phyloP scores from a whole-genome alignment of 75 land plant genomes.

The Ceratopteris richardii region DNA sequence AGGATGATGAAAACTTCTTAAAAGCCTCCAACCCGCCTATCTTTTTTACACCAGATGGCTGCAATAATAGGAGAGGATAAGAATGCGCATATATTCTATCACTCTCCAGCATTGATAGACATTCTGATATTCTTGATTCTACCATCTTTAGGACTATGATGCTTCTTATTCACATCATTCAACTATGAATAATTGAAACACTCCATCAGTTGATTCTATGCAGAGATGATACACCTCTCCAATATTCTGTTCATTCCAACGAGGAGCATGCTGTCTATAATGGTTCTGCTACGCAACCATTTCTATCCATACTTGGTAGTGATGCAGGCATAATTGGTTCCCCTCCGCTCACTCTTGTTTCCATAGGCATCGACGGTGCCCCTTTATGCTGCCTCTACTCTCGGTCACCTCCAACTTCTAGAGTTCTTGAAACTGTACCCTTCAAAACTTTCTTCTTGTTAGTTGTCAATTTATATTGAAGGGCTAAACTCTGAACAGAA shows the following conservation, averaged over 20 bases:
- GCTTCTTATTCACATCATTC: slow-evolving; percentile 13
- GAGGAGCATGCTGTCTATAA: slow-evolving; percentile 68
- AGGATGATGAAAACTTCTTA: slow-evolving; percentile 49
- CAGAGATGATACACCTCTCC: slow-evolving; percentile 87
- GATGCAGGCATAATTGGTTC: slow-evolving; percentile 72
- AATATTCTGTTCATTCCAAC: slow-evolving; percentile 95
- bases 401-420: no score
- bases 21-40: slow-evolving; percentile 86
- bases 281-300: slow-evolving; percentile 77
- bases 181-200: slow-evolving; percentile 82
- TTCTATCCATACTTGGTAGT: slow-evolving; percentile 83
- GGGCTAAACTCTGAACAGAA: no score
- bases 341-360: slow-evolving; percentile 50
- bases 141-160: slow-evolving; percentile 30
- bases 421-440: no score
- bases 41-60: slow-evolving; percentile 59
- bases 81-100: slow-evolving; percentile 61
- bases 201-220: slow-evolving; percentile 72
- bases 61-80: slow-evolving; percentile 55
- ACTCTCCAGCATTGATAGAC: slow-evolving; percentile 72
- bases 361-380: slow-evolving; percentile 79
- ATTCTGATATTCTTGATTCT: slow-evolving; percentile 73
- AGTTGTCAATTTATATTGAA: no score
- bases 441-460: no score
- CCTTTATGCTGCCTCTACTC: no score